Evolutionary conservation across 768 basidiomycete species (phyloP).

Genomic region (Mycena indigotica): DNA sequence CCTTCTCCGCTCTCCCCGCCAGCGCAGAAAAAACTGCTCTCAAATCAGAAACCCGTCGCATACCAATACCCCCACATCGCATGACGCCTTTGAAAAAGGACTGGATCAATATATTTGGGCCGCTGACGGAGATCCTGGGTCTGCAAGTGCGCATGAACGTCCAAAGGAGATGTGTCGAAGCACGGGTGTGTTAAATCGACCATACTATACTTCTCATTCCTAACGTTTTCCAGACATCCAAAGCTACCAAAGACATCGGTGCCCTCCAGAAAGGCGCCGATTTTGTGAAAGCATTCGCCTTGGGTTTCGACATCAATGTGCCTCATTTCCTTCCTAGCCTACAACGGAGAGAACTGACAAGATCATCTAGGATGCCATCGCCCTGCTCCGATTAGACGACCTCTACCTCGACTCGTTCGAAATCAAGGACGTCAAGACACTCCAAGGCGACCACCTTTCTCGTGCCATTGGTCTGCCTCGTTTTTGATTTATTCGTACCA

Average conservation of each 20-base stretch:
- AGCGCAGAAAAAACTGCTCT: constrained; percentile 56
- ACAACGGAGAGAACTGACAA: too few species aligned
- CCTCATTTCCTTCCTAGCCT: too few species aligned
- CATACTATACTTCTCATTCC: not conserved
- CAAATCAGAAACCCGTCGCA: constrained; percentile 84
- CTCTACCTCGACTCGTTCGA: constrained; percentile 98
- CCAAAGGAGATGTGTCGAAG: constrained; percentile 84
- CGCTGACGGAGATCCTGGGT: constrained; percentile 91
- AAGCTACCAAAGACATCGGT: constrained; percentile 90
- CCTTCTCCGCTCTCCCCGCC: constrained; percentile 70
- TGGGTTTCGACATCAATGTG: constrained; percentile 96
- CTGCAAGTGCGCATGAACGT: constrained; percentile 98
- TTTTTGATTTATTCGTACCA: not conserved
- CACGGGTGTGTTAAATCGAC: constrained; percentile 63
- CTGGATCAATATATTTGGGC: constrained; percentile 94
- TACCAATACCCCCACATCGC: constrained; percentile 93
- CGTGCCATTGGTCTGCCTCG: constrained; percentile 80
- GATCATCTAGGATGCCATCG: constrained; percentile 89
- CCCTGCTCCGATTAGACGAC: constrained; percentile 92
- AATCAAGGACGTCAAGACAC: constrained; percentile 98
- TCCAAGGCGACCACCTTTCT: constrained; percentile 97
- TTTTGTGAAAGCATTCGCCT: constrained; percentile 91
- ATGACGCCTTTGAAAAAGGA: constrained; percentile 97
- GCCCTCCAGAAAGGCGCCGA: constrained; percentile 96
- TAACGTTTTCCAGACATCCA: constrained; percentile 69